Percentiles rank a stretch among this genome's conserved stretches.
Conservation (phyloP, 129 eudicot species). For the Kitagawia praeruptora region DNA sequence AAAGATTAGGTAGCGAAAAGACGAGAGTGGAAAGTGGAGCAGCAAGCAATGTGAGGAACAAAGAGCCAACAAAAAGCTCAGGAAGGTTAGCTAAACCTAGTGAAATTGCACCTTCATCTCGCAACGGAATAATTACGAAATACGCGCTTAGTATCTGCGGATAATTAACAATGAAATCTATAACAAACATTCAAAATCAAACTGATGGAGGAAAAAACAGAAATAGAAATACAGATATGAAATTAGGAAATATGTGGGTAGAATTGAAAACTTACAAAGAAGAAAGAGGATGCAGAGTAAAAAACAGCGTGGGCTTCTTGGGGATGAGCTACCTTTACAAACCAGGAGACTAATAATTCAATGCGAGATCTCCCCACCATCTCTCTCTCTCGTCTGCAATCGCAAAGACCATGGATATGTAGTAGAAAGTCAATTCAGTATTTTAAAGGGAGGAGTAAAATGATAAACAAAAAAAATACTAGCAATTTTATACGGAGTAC, state of each 20-base stretch:
- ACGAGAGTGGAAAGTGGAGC: slow-evolving; percentile 72
- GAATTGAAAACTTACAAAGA: neutral
- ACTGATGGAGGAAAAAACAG: neutral
- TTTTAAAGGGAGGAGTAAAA: neutral
- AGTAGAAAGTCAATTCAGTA: neutral
- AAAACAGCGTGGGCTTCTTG: slow-evolving; percentile 2
- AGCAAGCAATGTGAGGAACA: slow-evolving; percentile 73
- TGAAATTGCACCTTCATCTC: slow-evolving; percentile 93
- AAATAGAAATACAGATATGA: neutral
- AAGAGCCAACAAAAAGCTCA: slow-evolving; percentile 66
- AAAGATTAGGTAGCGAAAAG: slow-evolving; percentile 58
- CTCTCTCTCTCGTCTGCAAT: neutral
- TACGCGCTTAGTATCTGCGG: slow-evolving; percentile 82
- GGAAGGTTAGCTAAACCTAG: slow-evolving; percentile 71
- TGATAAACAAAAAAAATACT: too few relatives aligned
- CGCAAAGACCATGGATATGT: neutral
- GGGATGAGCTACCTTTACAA: slow-evolving; percentile 10
- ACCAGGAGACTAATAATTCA: neutral
- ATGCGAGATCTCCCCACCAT: neutral
- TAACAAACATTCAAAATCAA: neutral
- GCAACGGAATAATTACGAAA: slow-evolving; percentile 79
- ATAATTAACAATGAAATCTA: neutral
- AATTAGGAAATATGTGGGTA: too few relatives aligned
- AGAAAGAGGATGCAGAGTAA: slow-evolving; percentile 1
- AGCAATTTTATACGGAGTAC: too few relatives aligned